Conservation (phyloP, 2,329 filamentous ascomycete species). For the Tolypocladium album region DNA sequence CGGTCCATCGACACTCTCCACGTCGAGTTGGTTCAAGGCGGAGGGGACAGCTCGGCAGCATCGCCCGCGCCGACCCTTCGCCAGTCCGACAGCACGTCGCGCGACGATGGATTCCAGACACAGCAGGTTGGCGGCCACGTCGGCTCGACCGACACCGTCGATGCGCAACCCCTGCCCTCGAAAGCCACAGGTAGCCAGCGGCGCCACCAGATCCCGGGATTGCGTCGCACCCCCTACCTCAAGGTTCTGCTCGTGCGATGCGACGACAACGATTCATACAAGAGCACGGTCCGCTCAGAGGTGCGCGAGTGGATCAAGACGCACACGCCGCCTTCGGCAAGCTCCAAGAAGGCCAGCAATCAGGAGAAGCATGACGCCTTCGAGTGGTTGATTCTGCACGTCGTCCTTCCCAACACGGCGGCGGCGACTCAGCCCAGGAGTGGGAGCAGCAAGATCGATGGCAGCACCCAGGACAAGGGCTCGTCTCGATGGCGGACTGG, state of each 20-base stretch:
- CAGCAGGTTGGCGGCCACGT: slow-evolving; percentile 36
- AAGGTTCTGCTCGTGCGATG: slow-evolving; percentile 84
- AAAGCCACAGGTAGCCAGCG: slow-evolving; percentile 33
- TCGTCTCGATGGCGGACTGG: slow-evolving; percentile 68
- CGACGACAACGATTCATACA: slow-evolving; percentile 94
- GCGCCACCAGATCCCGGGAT: slow-evolving; percentile 87
- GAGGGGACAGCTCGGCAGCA: slow-evolving; percentile 31
- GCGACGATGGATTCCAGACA: slow-evolving; percentile 52
- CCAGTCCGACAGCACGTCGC: slow-evolving; percentile 20
- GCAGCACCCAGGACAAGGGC: slow-evolving; percentile 54
- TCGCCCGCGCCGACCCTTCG: slow-evolving; percentile 17
- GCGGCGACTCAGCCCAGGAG: slow-evolving; percentile 68
- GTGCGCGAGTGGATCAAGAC: slow-evolving; percentile 87
- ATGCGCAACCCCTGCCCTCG: slow-evolving; percentile 21
- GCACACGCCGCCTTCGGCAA: slow-evolving; percentile 50
- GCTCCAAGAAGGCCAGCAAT: slow-evolving; percentile 45
- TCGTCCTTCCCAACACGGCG: slow-evolving; percentile 76
- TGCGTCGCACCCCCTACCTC: slow-evolving; percentile 86
- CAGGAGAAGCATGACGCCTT: slow-evolving; percentile 94
- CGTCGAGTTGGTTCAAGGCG: slow-evolving; percentile 68
- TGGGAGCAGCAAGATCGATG: slow-evolving; percentile 40
- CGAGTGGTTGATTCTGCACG: slow-evolving; percentile 90
- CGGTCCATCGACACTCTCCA: slow-evolving; percentile 91
- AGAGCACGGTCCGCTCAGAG: slow-evolving; percentile 62
- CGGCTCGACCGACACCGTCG: slow-evolving; percentile 25